Evolutionary conservation across 768 basidiomycete species (phyloP), one percentile per base, ranked within the genome.

Genomic region (Filobasidium wieringae): DNA sequence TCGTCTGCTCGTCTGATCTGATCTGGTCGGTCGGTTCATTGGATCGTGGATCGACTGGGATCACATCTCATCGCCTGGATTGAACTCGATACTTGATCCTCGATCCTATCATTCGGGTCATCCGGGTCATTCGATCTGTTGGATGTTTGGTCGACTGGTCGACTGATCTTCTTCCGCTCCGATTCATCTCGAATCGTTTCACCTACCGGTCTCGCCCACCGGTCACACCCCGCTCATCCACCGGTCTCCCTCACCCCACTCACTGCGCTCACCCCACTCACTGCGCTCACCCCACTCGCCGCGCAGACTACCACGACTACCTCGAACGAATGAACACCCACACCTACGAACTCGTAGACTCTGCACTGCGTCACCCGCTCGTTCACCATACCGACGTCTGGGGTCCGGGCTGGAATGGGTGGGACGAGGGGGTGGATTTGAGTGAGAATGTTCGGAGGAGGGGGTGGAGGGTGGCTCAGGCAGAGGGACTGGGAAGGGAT

Each of bases 331-430:
- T 72, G 69, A 74, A 74, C 60, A 68, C 71, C 5, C 68, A 71
- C 57, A 72, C 68, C n/a, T 70, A 72, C 59, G 74, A 75, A 53
- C 68, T 75, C 41, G 67, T 75, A 34, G 68, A 72, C 41, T 70
- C 74, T 4, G 68, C 74, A 0, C 51, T 72, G 19, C 67, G 70
- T 0, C 69, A 73, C 62, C 74, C 72, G 0, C 43, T 63, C 14
- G 34, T 71, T 22, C 61, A 58, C 9, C 55, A 34, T 12, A 63
- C 67, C 4, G 74, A 75, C 51, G 68, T 73, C 22, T 75, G 74
- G 74, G 74, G 74, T 30, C 74, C 74, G 17, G 64, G 66, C 2
- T 75, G 72, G 72, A 61, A 55, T 52, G 68, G 68, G n/a, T 75
- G 70, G 62, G 62, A 70, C 37, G 34, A 49, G 7, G 51, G 58